phyloP scores from a whole-genome alignment of 1,139 yeast genomes.

The Diutina catenulata region DNA sequence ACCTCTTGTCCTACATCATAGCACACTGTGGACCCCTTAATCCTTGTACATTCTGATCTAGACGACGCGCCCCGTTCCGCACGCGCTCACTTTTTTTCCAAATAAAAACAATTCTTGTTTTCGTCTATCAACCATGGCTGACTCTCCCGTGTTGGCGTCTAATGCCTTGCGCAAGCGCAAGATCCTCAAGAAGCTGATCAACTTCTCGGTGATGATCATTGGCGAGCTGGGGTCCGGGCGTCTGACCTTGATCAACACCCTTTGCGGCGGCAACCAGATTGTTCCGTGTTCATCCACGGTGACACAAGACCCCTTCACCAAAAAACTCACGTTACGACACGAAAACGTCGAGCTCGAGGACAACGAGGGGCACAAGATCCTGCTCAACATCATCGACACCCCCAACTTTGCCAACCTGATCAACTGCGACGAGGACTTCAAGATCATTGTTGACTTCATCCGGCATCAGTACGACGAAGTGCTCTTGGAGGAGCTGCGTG shows the following conservation, averaged over 20 bases:
- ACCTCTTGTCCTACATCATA: too few species aligned
- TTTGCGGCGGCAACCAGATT: conserved; percentile 66
- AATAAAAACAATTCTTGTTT: too few species aligned
- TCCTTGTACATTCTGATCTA: too few species aligned
- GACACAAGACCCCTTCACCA: conserved; percentile 30
- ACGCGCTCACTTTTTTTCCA: too few species aligned
- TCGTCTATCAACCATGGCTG: too few species aligned
- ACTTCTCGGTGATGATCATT: conserved; percentile 45
- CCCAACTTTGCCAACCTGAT: conserved; percentile 75
- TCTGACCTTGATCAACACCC: conserved; percentile 48
- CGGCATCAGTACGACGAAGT: conserved; percentile 12
- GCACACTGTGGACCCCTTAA: too few species aligned
- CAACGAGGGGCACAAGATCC: conserved; percentile 39
- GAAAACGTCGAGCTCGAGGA: conserved; percentile 41
- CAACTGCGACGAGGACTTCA: conserved; percentile 12
- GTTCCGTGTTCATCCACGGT: conserved; percentile 21
- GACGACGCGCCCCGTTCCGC: too few species aligned
- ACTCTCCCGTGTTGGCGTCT: conserved; percentile 3
- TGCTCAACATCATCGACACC: conserved; percentile 25
- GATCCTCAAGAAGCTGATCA: conserved; percentile 41
- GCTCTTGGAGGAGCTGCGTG: conserved; percentile 11
- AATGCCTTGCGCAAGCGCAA: conserved; percentile 41
- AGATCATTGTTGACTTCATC: conserved; percentile 11
- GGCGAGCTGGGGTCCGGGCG: conserved; percentile 56
- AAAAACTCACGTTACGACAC: conserved; percentile 33